Evolutionary conservation across 805 yeast genomes (phyloP), one percentile per base, ranked within the genome.

Genomic region (Yueomyces sp.): DNA sequence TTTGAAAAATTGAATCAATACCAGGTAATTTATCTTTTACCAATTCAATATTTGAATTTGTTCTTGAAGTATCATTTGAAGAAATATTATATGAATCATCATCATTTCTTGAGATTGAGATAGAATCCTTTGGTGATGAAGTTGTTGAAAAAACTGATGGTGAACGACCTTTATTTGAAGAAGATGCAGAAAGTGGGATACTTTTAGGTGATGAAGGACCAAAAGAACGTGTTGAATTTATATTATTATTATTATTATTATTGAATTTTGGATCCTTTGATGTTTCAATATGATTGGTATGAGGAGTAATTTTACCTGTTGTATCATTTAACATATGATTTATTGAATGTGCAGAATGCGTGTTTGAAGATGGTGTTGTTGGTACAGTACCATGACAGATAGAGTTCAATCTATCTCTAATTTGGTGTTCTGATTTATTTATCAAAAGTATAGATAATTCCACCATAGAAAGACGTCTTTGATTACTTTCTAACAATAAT

Each of bases 381-480:
- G 34, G 34, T 19, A 19, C 19, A 19, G 19, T 19, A 19, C 19
- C 19, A 2, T 31, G 34, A 31, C 11, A 31, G 37, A 34, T 34
- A 42, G 68, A 62, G 41, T 68, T 74, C 27, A 82, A 73, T 47
- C 94, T 69, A 36, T 72, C 60, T 68, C 74, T 69, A 38, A 86
- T 86, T 51, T 85, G 92, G n/a, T 68, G 68, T 56, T 82, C 87
- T 0, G 92, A 70, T 49, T 85, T 73, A 45, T 72, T 73, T 11
- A 92, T 90, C 38, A 86, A 66, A 42, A 86, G 62, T 32, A 85
- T 79, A n/a, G 81, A 72, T 36, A 86, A 65, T 61, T 86, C 95
- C 19, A 81, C 81, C 53, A 81, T 70, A 33, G 81, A 73, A 37
- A 86, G 63, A 44, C 80, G 81, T 49, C 77, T 65, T 8, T 75